These are phyloP conservation scores for Yarrowia galli DNA, from an alignment of 1,139 yeast species.

Conservation along the genomic window DNA sequence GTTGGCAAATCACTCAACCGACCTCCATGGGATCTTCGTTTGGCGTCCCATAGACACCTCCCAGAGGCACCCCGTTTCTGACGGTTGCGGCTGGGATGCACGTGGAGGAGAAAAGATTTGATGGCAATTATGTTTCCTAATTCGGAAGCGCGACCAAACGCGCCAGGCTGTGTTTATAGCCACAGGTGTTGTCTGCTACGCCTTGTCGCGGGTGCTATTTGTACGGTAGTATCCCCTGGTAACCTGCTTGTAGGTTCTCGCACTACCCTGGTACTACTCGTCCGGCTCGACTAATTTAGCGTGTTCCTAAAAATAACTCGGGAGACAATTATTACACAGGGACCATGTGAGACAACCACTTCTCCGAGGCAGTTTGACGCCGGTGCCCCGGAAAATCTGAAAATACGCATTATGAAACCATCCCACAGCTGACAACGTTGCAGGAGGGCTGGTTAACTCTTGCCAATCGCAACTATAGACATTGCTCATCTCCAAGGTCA, in stretches of 20 bases:
- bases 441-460: constrained; percentile 17
- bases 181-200: background rate
- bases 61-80: constrained; percentile 13
- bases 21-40: background rate
- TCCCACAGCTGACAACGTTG: constrained; percentile 3
- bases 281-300: constrained; percentile 1
- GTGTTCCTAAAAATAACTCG: constrained; percentile 2
- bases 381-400: background rate
- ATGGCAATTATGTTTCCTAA: constrained; percentile 25
- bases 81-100: constrained; percentile 19
- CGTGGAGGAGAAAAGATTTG: constrained; percentile 6
- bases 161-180: constrained; percentile 1
- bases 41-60: constrained; percentile 3
- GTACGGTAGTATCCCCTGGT: too few relatives aligned
- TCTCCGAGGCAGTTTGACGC: constrained; percentile 7
- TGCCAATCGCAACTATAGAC: background rate
- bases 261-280: too few relatives aligned
- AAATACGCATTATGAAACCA: background rate
- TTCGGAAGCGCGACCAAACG: constrained; percentile 12
- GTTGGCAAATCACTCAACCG: background rate
- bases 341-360: background rate
- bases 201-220: background rate
- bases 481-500: background rate
- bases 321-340: background rate
- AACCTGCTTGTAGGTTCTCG: too few relatives aligned